Evolutionary conservation across 2,329 filamentous ascomycete genomes (phyloP).

Genomic region (Penicillium corylophilum): DNA sequence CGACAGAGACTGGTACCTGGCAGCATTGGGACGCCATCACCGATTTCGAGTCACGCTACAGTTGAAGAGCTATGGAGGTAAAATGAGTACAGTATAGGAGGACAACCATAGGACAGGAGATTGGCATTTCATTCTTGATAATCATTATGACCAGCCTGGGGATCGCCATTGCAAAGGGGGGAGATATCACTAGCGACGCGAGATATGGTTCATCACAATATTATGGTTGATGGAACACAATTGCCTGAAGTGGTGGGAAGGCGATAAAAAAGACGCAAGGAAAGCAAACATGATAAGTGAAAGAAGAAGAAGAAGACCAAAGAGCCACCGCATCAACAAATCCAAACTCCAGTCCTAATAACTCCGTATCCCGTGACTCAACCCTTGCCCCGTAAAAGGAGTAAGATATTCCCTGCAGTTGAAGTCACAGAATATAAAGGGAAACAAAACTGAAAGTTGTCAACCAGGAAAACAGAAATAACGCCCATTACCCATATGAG

Average conservation of each 20-base stretch:
- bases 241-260: not conserved
- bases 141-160: slow-evolving; percentile 11
- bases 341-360: slow-evolving; percentile 6
- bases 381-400: not conserved
- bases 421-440: not conserved
- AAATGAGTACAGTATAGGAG: not conserved
- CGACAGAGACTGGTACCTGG: slow-evolving; percentile 13
- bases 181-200: slow-evolving; percentile 12
- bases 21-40: slow-evolving; percentile 5
- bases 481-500: not conserved
- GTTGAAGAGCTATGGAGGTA: not conserved
- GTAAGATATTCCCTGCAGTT: not conserved
- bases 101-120: not conserved
- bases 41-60: not conserved
- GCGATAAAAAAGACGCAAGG: not conserved
- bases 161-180: slow-evolving; percentile 5
- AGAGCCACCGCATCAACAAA: slow-evolving; percentile 2
- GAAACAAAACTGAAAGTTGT: not conserved
- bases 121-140: slow-evolving; percentile 16
- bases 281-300: slow-evolving; percentile 5
- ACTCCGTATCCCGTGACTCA: slow-evolving; percentile 1
- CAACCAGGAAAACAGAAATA: not conserved
- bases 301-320: slow-evolving; percentile 3
- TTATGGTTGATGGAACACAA: not conserved
- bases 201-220: not conserved